Percentiles rank a stretch among this genome's conserved stretches.
phyloP scores from a whole-genome alignment of 805 yeast species.

The Kuraishia capsulata region DNA sequence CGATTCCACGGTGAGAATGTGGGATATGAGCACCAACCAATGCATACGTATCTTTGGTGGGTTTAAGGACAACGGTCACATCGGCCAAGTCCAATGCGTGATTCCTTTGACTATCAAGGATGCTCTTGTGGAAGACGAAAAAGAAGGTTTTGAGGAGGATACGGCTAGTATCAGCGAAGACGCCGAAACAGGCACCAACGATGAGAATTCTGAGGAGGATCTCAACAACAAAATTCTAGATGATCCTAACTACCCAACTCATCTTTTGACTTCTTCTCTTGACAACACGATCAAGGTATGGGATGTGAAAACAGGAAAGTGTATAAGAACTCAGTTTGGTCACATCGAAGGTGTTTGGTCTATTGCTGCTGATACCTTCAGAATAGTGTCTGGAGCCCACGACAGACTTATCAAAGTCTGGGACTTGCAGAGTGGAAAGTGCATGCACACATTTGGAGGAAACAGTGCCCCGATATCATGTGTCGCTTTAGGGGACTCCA shows the following conservation, averaged over 20 bases:
- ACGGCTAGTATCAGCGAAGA: slow-evolving; percentile 7
- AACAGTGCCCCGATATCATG: slow-evolving; percentile 50
- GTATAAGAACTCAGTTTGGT: slow-evolving; percentile 92
- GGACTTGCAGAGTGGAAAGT: slow-evolving; percentile 92
- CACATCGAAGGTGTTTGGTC: slow-evolving; percentile 99
- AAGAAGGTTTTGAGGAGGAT: slow-evolving; percentile 12
- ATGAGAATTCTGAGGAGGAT: slow-evolving; percentile 5
- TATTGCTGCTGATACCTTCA: slow-evolving; percentile 89
- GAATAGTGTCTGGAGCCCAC: slow-evolving; percentile 92
- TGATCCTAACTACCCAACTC: slow-evolving; percentile 56
- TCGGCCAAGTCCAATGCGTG: slow-evolving; percentile 90
- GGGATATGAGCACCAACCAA: slow-evolving; percentile 79
- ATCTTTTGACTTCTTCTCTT: slow-evolving; percentile 75
- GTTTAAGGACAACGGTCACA: slow-evolving; percentile 67
- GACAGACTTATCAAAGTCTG: slow-evolving; percentile 85
- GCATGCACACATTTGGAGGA: slow-evolving; percentile 88
- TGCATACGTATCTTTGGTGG: slow-evolving; percentile 79
- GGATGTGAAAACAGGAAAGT: slow-evolving; percentile 81
- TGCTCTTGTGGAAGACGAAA: slow-evolving; percentile 40
- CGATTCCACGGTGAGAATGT: slow-evolving; percentile 87
- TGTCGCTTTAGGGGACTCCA: slow-evolving; percentile 83
- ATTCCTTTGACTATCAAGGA: slow-evolving; percentile 76
- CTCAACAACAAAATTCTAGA: not conserved
- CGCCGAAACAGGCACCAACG: slow-evolving; percentile 4
- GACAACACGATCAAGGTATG: slow-evolving; percentile 91